phyloP scores from a whole-genome alignment of 2,329 filamentous ascomycete genomes.

The Scedosporium boydii region DNA sequence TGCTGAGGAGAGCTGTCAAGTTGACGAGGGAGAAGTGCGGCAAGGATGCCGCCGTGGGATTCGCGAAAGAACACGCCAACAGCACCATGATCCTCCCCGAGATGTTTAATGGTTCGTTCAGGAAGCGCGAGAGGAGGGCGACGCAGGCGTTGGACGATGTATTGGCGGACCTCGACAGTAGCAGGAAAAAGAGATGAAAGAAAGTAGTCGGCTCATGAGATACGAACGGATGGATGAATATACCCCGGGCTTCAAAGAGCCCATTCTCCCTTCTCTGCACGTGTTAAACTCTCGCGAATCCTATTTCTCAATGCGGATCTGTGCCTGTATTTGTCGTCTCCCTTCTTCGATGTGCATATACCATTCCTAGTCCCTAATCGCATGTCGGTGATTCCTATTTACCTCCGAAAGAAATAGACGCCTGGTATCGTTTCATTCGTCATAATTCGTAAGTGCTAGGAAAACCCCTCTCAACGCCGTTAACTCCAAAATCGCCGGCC shows the following conservation, averaged over 20 bases:
- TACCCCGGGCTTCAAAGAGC: conserved; percentile 2
- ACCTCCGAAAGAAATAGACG: no score
- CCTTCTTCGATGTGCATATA: no score
- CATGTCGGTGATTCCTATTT: no score
- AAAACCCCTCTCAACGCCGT: no score
- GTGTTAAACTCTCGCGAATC: not conserved
- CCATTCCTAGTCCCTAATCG: no score
- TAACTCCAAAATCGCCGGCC: no score
- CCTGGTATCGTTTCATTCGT: no score
- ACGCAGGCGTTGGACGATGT: conserved; percentile 41
- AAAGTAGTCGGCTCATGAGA: not conserved
- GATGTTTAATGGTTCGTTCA: conserved; percentile 53
- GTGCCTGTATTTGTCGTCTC: not conserved
- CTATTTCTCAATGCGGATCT: not conserved
- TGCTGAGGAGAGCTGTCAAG: conserved; percentile 65
- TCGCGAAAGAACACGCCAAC: conserved; percentile 72
- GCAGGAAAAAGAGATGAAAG: conserved; percentile 35
- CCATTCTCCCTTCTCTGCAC: not conserved
- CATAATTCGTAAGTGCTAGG: no score
- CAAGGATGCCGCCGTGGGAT: conserved; percentile 56
- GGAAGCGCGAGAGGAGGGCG: conserved; percentile 48
- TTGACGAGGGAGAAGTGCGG: conserved; percentile 60
- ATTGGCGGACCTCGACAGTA: conserved; percentile 36
- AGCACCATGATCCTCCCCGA: conserved; percentile 51
- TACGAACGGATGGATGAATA: conserved; percentile 1